Percentiles rank a stretch among this genome's conserved stretches.
phyloP scores from a whole-genome alignment of 1,284 basidiomycete genomes.

The Sporisorium graminicola region DNA sequence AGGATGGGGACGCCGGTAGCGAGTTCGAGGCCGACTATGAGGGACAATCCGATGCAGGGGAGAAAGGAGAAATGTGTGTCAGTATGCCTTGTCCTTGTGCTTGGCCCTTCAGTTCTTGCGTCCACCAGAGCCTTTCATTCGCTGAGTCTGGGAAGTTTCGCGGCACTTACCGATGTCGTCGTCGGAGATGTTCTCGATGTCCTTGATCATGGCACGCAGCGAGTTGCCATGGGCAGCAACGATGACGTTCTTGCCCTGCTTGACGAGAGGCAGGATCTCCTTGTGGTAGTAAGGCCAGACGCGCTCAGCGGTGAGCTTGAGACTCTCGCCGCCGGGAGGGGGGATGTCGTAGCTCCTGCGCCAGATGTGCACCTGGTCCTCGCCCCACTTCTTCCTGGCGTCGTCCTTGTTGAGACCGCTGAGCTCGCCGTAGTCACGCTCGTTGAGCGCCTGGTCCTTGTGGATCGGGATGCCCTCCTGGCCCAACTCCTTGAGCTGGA shows the following conservation, averaged over 20 bases:
- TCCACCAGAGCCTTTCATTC: too few species aligned
- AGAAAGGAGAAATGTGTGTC: background rate
- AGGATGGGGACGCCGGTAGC: slow-evolving; percentile 72
- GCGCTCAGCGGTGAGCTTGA: slow-evolving; percentile 71
- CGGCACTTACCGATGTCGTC: slow-evolving; percentile 69
- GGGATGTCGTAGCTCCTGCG: slow-evolving; percentile 70
- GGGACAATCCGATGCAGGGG: background rate
- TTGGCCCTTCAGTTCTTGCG: too few species aligned
- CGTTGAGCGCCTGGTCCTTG: slow-evolving; percentile 71
- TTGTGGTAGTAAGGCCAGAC: slow-evolving; percentile 71
- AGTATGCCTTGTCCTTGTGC: slow-evolving; percentile 1
- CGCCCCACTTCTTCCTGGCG: slow-evolving; percentile 71
- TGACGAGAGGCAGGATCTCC: slow-evolving; percentile 70
- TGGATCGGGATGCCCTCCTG: slow-evolving; percentile 68
- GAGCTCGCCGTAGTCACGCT: slow-evolving; percentile 71
- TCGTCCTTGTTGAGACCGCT: slow-evolving; percentile 72
- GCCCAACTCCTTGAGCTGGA: slow-evolving; percentile 70
- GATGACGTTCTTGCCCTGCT: slow-evolving; percentile 71
- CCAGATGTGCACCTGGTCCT: slow-evolving; percentile 72
- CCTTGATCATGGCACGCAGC: slow-evolving; percentile 71
- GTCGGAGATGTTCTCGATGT: slow-evolving; percentile 69
- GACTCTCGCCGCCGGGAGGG: slow-evolving; percentile 71
- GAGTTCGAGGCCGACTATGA: slow-evolving; percentile 70
- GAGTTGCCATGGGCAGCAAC: slow-evolving; percentile 72
- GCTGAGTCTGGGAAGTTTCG: background rate